Conservation (phyloP, 164 flowering plant genomes). For the Cinnamomum micranthum region DNA sequence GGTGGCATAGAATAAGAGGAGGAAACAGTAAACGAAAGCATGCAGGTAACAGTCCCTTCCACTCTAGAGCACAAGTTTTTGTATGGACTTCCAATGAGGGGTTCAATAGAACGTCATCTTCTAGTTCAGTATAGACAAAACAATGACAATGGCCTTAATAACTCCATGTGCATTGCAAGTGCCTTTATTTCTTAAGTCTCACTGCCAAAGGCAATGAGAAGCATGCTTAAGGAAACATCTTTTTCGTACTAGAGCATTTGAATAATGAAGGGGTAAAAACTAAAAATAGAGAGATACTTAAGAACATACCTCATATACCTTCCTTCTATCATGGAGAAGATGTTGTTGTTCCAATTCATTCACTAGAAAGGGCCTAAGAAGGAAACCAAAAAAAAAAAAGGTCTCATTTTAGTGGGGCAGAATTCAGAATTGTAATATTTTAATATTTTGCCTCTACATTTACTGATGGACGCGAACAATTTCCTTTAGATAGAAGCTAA, state of each 20-base stretch:
- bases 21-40: neutral
- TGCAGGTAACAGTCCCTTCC: neutral
- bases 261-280: neutral
- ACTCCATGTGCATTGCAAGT: too few relatives aligned
- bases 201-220: too few relatives aligned
- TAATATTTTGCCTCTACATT: too few relatives aligned
- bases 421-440: neutral
- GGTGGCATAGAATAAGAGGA: neutral
- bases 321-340: constrained; percentile 96
- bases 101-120: too few relatives aligned
- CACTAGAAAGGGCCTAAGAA: constrained; percentile 81
- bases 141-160: too few relatives aligned
- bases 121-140: too few relatives aligned
- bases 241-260: neutral
- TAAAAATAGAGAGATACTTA: neutral
- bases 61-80: too few relatives aligned
- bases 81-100: too few relatives aligned
- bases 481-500: neutral
- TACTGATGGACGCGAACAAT: too few relatives aligned
- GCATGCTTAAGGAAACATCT: too few relatives aligned
- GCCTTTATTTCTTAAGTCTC: too few relatives aligned
- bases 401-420: neutral
- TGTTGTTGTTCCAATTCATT: constrained; percentile 86
- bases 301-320: constrained; percentile 85
- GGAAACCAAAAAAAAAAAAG: neutral